phyloP scores from a whole-genome alignment of 2,329 filamentous ascomycete genomes.

The Fusarium vanettenii region DNA sequence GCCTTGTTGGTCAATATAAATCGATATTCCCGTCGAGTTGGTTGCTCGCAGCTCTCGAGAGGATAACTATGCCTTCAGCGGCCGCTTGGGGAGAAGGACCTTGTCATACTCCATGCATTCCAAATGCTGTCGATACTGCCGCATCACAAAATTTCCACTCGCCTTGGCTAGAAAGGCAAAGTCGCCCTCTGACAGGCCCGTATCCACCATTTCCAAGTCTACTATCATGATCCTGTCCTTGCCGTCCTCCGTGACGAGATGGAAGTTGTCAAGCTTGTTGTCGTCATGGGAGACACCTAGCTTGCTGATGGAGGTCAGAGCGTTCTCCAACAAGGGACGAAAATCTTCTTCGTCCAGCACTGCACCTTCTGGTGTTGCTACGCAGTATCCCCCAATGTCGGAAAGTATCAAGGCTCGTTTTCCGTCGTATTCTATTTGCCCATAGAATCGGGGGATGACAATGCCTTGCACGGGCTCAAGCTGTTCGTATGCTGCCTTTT shows the following conservation, averaged over 20 bases:
- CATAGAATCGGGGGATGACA: constrained; percentile 37
- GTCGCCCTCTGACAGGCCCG: constrained; percentile 1
- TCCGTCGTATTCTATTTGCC: constrained; percentile 28
- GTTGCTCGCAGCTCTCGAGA: no score
- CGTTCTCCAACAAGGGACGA: background rate
- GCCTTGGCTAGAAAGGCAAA: background rate
- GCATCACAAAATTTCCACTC: background rate
- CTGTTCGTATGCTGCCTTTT: constrained; percentile 35
- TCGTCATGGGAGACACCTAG: constrained; percentile 32
- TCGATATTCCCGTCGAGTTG: no score
- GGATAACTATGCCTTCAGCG: constrained; percentile 46
- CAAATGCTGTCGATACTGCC: background rate
- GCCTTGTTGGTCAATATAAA: background rate
- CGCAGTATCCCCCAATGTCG: constrained; percentile 37
- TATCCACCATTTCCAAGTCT: constrained; percentile 33
- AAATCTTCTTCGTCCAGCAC: constrained; percentile 20
- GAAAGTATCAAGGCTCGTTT: constrained; percentile 39
- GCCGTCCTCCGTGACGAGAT: constrained; percentile 20
- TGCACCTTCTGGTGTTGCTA: constrained; percentile 36
- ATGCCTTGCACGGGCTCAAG: constrained; percentile 37
- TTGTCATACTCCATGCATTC: background rate
- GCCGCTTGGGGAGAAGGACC: background rate
- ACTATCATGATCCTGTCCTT: constrained; percentile 31
- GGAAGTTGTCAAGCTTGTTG: constrained; percentile 39
- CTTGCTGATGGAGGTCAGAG: constrained; percentile 10